These are phyloP conservation scores for Nakazawaea laoshanensis DNA, from an alignment of 805 yeast genomes.

Conservation along the genomic window DNA sequence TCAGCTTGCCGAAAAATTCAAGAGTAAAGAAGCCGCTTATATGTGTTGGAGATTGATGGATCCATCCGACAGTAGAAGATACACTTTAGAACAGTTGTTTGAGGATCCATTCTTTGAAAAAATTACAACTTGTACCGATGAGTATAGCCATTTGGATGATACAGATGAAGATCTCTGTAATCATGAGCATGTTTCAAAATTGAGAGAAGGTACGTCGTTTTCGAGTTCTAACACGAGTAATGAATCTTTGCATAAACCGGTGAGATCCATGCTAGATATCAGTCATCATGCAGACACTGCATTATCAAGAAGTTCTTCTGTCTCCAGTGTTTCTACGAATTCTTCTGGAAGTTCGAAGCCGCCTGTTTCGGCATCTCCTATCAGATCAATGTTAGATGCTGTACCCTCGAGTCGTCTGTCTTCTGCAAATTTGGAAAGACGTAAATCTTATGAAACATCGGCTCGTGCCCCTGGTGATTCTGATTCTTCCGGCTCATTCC, in stretches of 20 bases:
- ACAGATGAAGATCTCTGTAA: slow-evolving; percentile 8
- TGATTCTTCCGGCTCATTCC: background rate
- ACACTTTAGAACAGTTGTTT: slow-evolving; percentile 44
- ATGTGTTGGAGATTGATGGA: slow-evolving; percentile 70
- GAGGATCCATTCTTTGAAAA: slow-evolving; percentile 56
- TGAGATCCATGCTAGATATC: slow-evolving; percentile 10
- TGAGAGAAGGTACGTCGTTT: background rate
- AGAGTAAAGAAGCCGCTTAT: slow-evolving; percentile 53
- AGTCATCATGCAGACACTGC: background rate
- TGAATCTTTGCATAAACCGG: slow-evolving; percentile 6
- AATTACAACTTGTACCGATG: slow-evolving; percentile 54
- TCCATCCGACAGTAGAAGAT: slow-evolving; percentile 46
- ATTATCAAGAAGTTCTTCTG: slow-evolving; percentile 5
- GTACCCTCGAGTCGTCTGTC: slow-evolving; percentile 21
- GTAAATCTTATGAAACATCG: slow-evolving; percentile 1
- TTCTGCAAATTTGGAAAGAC: slow-evolving; percentile 19
- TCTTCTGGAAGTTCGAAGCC: background rate
- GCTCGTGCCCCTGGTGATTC: background rate
- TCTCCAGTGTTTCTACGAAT: slow-evolving; percentile 1
- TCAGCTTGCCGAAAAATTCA: slow-evolving; percentile 56
- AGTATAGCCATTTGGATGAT: slow-evolving; percentile 15
- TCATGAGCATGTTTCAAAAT: slow-evolving; percentile 7
- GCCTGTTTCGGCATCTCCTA: slow-evolving; percentile 3
- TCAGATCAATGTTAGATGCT: slow-evolving; percentile 15
- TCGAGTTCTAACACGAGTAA: slow-evolving; percentile 2